These are phyloP conservation scores for Solanum stenotomum DNA, from an alignment of 257 asterid species.

Conservation along the genomic window DNA sequence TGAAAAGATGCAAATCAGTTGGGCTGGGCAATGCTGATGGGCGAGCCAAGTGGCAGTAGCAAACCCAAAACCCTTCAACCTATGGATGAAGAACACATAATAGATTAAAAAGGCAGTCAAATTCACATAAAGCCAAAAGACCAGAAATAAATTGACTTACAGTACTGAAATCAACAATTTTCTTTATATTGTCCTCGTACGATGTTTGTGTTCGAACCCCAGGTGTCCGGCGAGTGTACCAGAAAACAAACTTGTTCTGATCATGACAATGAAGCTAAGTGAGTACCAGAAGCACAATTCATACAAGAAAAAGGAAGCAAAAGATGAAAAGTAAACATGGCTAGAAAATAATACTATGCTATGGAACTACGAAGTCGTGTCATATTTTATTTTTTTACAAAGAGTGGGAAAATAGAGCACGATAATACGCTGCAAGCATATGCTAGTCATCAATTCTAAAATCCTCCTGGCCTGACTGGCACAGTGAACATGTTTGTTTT, in stretches of 20 bases:
- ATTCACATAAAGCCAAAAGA: background rate
- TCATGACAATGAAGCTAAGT: slow-evolving; percentile 7
- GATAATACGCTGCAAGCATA: background rate
- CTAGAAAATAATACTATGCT: background rate
- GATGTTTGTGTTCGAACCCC: slow-evolving; percentile 85
- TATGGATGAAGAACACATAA: background rate
- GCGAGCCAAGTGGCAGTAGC: slow-evolving; percentile 92
- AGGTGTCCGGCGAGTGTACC: slow-evolving; percentile 98
- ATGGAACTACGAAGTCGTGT: background rate
- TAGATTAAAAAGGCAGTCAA: background rate
- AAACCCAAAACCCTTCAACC: slow-evolving; percentile 96
- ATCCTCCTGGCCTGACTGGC: background rate
- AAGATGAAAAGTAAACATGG: slow-evolving; percentile 1
- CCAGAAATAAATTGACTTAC: slow-evolving; percentile 31
- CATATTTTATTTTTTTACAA: background rate
- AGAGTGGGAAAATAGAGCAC: background rate
- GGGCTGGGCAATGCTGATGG: slow-evolving; percentile 83
- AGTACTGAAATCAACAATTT: slow-evolving; percentile 82
- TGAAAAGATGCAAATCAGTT: slow-evolving; percentile 94
- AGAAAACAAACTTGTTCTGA: slow-evolving; percentile 76
- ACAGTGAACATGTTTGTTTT: background rate
- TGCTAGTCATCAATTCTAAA: background rate
- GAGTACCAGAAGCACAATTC: background rate
- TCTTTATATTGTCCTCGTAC: slow-evolving; percentile 91
- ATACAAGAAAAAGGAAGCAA: background rate